Conservation (phyloP, 169 alveolate species). For the Ichthyophthirius multifiliis region DNA sequence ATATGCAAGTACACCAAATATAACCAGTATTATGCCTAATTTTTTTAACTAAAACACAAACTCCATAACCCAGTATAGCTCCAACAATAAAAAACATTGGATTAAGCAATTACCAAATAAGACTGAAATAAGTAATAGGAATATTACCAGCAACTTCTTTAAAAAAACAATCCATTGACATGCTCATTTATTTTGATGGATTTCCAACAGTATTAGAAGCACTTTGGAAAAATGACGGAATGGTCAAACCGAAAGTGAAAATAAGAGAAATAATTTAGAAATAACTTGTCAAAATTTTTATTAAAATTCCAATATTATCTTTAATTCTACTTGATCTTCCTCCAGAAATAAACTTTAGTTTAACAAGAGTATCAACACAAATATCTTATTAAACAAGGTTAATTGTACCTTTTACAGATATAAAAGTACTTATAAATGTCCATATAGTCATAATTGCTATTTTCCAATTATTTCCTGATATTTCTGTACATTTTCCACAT, state of each 20-base stretch:
- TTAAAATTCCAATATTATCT: neutral
- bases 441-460: neutral
- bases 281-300: neutral
- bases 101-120: neutral
- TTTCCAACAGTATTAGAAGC: neutral
- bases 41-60: neutral
- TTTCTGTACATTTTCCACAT: neutral
- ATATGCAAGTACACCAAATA: neutral
- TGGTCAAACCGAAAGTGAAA: neutral
- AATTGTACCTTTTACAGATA: neutral
- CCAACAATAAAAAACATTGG: neutral
- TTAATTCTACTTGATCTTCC: neutral
- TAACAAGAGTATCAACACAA: neutral
- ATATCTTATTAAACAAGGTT: neutral
- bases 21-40: neutral
- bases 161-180: conserved; percentile 1
- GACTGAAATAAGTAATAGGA: neutral
- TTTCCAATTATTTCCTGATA: neutral
- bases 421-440: neutral
- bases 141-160: neutral
- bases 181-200: neutral
- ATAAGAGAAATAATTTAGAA: neutral
- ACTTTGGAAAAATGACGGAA: neutral
- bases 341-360: neutral
- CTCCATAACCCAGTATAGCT: neutral